Base-by-base conservation (phyloP, 768 basidiomycete species). In the Russula brevipes region DNA sequence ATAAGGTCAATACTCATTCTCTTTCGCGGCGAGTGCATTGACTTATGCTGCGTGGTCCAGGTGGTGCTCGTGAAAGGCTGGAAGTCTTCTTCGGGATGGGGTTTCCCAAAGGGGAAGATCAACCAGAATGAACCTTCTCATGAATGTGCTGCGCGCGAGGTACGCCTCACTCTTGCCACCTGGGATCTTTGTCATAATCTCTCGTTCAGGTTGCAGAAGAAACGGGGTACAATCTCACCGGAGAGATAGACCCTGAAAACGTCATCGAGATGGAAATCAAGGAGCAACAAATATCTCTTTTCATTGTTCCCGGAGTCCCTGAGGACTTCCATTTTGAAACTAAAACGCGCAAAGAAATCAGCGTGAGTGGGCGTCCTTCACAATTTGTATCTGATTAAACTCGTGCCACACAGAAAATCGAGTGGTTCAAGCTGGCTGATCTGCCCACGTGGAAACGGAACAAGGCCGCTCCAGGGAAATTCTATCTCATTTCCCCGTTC, bases 91-190 rank as follows among this genome's bases (percentile, higher is more conserved):
- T 91, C 97, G 2, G 92, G 94, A 7, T 99, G 97, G 97, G 89
- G 93, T n/a, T 99, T 98, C 75, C 97, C 97, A 7, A 91, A 96
- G 73, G 97, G 97, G n/a, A 99, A 99, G 77, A 98, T 98, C 74
- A 99, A 99, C 70, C 88, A 95, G 73, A 84, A 89, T 63, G 97
- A 99, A 73, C 85, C 88, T 8, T 83, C 87, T 60, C 81, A 82
- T 54, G 82, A 81, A 59, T 99, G 97, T 75, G 97, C 96, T 2
- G 81, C 91, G 58, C 86, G 97, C 73, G 97, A 99, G 79, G 96
- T 95, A 65, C 59, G 84, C 64, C 36, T 70, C 10, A 8, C 62
- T 53, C 30, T 41, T 46, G 35, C 44, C 53, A 24, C 24, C 30
- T 46, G 31, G 31, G 10, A 33, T 47, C 33, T 41, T 41, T 11